These are phyloP conservation scores for Cercospora sesami DNA, from an alignment of 2,329 filamentous ascomycete genomes.

Conservation along the genomic window DNA sequence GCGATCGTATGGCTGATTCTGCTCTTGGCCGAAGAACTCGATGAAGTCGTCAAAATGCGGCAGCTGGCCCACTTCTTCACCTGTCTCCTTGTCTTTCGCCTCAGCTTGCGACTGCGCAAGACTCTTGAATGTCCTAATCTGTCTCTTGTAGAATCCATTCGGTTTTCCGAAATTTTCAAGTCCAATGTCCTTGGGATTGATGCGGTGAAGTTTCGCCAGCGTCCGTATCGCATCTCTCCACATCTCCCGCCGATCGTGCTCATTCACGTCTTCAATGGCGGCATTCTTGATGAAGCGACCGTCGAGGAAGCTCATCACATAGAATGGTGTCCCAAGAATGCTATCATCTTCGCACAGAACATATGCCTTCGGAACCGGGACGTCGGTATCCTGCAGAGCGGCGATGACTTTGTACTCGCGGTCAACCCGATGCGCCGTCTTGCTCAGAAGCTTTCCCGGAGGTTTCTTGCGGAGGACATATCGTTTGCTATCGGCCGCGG, in stretches of 20 bases:
- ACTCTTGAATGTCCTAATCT: slow-evolving; percentile 77
- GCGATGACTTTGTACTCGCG: slow-evolving; percentile 90
- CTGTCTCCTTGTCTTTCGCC: slow-evolving; percentile 73
- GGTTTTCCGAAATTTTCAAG: slow-evolving; percentile 72
- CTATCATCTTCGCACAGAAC: slow-evolving; percentile 79
- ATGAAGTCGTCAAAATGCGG: slow-evolving; percentile 81
- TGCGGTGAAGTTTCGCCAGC: slow-evolving; percentile 79
- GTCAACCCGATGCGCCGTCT: slow-evolving; percentile 94
- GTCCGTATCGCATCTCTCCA: slow-evolving; percentile 84
- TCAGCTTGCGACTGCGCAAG: slow-evolving; percentile 77
- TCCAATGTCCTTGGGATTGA: slow-evolving; percentile 66
- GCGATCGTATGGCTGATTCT: slow-evolving; percentile 72
- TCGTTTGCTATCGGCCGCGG: slow-evolving; percentile 64
- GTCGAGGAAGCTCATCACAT: slow-evolving; percentile 94
- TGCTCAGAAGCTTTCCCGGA: slow-evolving; percentile 84
- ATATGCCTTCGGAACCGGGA: slow-evolving; percentile 81
- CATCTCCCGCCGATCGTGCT: slow-evolving; percentile 71
- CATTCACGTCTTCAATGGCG: slow-evolving; percentile 69
- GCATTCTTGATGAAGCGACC: slow-evolving; percentile 92
- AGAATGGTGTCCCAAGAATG: slow-evolving; percentile 88
- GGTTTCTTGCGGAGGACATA: slow-evolving; percentile 98
- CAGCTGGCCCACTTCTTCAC: slow-evolving; percentile 73
- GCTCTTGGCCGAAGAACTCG: slow-evolving; percentile 70
- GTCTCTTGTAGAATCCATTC: slow-evolving; percentile 77
- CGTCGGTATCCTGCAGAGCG: slow-evolving; percentile 74